Base-by-base conservation (phyloP, 352 stramenopile genomes). In the Nothophytophthora sp. region DNA sequence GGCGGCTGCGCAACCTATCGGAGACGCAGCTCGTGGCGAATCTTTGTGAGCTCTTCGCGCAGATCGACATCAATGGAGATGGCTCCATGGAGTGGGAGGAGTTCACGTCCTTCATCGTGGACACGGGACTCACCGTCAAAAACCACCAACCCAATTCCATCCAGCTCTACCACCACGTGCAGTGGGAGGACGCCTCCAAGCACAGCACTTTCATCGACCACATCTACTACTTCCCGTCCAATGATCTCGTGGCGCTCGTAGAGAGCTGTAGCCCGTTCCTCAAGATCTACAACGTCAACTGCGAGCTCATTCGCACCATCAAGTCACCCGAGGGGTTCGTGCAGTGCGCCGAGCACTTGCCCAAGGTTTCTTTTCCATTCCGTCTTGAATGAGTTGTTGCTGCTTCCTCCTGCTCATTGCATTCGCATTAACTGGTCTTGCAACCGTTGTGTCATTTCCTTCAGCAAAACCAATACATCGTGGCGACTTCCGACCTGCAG, bases 21-120 rank as follows among this genome's bases (percentile, higher is more conserved):
- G 83, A 96, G 59, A 70, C 67, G 19, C 73, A 95, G 60, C 77
- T 96, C 16, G 78, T 95, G 8, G 81, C 84, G 6, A 90, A 96
- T 33, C 60, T 96, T 12, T 93, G 79, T 44, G 87, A 96, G 55
- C 80, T 96, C 34, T 96, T 96, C 37, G 87, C 82, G 19, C 85
- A 96, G 60, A 96, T 96, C 44, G 88, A 96, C 60, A 92, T 96
- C 54, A 96, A 96, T 45, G 87, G 83, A 38, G 87, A 96, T 56
- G 87, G 86, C 3, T 89, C 83, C n/a, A 92, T 96, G 82, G 87
- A 96, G 58, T 97, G 88, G 88, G 86, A 96, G 45, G 88, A 97
- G 59, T 96, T 97, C 53, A 96, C 87, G 41, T 88, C 73, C 12
- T 96, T 95, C 65, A 95, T 96, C 47, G 88, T 96, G 24, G 88